These are phyloP conservation scores for Leishmania lainsoni DNA, from an alignment of 208 protist species.

Conservation along the genomic window DNA sequence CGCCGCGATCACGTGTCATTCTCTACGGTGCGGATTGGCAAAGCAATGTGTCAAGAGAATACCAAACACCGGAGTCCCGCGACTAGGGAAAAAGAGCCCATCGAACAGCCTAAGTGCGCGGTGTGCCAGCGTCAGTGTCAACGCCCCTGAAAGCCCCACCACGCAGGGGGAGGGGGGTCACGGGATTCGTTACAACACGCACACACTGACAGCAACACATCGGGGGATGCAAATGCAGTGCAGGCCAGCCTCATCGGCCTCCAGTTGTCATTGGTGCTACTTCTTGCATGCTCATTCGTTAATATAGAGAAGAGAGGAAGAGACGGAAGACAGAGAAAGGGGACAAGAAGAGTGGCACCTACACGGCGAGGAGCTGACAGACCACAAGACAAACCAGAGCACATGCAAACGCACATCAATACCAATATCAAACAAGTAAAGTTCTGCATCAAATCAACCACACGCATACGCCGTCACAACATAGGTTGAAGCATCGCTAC, in stretches of 20 bases:
- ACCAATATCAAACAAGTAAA: background rate
- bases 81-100: background rate
- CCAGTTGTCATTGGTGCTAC: background rate
- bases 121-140: background rate
- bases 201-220: background rate
- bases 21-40: background rate
- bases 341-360: background rate
- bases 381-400: background rate
- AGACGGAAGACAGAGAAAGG: background rate
- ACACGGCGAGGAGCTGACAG: background rate
- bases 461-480: background rate
- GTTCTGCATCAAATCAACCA: background rate
- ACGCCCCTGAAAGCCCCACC: background rate
- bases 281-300: background rate
- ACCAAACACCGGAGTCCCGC: too few species aligned
- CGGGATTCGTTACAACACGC: background rate
- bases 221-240: background rate
- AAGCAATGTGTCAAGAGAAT: background rate
- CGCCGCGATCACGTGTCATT: background rate
- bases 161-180: background rate
- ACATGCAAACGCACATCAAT: background rate
- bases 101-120: background rate
- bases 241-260: background rate
- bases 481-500: background rate
- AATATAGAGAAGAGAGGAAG: background rate